Percentiles rank a stretch among this genome's conserved stretches.
Evolutionary conservation across 2,329 filamentous ascomycete species (phyloP).

Genomic region (Fusarium sp.): DNA sequence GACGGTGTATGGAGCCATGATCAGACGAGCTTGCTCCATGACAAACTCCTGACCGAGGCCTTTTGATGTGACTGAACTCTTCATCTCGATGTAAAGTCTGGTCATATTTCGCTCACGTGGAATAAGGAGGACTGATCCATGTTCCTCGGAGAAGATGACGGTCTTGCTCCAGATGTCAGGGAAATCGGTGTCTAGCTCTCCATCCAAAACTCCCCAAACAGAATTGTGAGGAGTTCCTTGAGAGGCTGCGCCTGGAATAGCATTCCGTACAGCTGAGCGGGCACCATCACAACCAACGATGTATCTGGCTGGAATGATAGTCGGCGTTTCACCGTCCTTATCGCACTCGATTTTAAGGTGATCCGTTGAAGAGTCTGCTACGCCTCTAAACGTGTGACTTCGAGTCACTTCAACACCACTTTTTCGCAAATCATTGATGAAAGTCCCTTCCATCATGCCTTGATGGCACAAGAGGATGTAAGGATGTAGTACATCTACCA

Average conservation of each 20-base stretch:
- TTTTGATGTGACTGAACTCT: slow-evolving; percentile 57
- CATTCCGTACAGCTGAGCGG: slow-evolving; percentile 75
- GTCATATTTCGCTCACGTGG: slow-evolving; percentile 81
- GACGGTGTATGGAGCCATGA: slow-evolving; percentile 68
- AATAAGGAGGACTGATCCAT: slow-evolving; percentile 77
- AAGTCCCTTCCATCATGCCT: slow-evolving; percentile 78
- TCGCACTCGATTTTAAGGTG: slow-evolving; percentile 61
- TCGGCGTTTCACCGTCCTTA: neutral
- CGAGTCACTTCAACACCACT: slow-evolving; percentile 74
- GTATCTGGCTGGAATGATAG: slow-evolving; percentile 23
- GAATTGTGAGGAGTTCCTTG: slow-evolving; percentile 66
- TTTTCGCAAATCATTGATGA: slow-evolving; percentile 75
- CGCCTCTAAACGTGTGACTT: slow-evolving; percentile 69
- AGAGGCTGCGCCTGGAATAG: slow-evolving; percentile 68
- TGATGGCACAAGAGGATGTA: slow-evolving; percentile 74
- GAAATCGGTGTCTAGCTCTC: slow-evolving; percentile 77
- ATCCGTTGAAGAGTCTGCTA: slow-evolving; percentile 55
- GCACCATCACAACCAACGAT: slow-evolving; percentile 70
- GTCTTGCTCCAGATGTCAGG: slow-evolving; percentile 82
- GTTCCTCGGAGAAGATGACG: slow-evolving; percentile 73
- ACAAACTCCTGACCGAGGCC: slow-evolving; percentile 72
- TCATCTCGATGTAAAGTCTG: slow-evolving; percentile 70
- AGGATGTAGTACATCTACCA: slow-evolving; percentile 67
- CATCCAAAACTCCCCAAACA: slow-evolving; percentile 79
- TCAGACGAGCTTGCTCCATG: slow-evolving; percentile 72